These are phyloP conservation scores for Cutaneotrichosporon dermatis DNA, from an alignment of 1,284 basidiomycete genomes.

Conservation along the genomic window DNA sequence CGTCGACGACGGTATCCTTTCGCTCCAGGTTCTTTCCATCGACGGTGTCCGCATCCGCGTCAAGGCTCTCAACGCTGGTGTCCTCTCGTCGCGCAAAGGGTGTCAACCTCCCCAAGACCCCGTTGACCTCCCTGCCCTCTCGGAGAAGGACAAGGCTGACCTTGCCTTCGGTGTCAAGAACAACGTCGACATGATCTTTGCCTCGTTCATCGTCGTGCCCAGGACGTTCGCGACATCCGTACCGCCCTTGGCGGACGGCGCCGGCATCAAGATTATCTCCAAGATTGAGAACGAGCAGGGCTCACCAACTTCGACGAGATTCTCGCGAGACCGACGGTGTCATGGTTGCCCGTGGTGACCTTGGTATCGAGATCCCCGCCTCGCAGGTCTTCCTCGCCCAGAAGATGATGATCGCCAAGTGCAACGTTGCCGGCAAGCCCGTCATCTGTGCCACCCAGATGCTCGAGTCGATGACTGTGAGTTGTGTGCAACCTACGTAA, in stretches of 20 bases:
- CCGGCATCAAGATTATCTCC: constrained; percentile 93
- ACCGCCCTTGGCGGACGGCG: constrained; percentile 86
- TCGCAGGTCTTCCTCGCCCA: constrained; percentile 96
- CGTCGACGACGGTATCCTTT: constrained; percentile 94
- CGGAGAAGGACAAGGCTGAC: constrained; percentile 96
- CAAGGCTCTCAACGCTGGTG: constrained; percentile 87
- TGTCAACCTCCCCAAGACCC: constrained; percentile 97
- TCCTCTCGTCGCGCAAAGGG: constrained; percentile 96
- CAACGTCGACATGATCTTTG: constrained; percentile 97
- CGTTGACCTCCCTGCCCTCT: constrained; percentile 95
- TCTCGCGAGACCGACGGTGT: constrained; percentile 84
- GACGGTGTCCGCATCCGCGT: constrained; percentile 77
- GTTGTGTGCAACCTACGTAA: constrained; percentile 22
- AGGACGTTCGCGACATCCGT: constrained; percentile 89
- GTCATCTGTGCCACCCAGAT: constrained; percentile 99
- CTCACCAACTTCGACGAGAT: constrained; percentile 97
- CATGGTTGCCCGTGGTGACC: constrained; percentile 97
- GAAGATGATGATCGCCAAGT: constrained; percentile 99
- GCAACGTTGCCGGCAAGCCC: constrained; percentile 93
- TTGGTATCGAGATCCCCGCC: constrained; percentile 97
- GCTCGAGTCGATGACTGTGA: constrained; percentile 97
- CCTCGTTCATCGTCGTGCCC: constrained; percentile 91
- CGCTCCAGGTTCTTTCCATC: constrained; percentile 84
- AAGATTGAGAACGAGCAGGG: constrained; percentile 99
- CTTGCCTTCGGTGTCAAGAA: constrained; percentile 94